Evolutionary conservation across 192 early-diverging fungal genomes (phyloP), one percentile per base, ranked within the genome.

Genomic region (Gigaspora rosea): DNA sequence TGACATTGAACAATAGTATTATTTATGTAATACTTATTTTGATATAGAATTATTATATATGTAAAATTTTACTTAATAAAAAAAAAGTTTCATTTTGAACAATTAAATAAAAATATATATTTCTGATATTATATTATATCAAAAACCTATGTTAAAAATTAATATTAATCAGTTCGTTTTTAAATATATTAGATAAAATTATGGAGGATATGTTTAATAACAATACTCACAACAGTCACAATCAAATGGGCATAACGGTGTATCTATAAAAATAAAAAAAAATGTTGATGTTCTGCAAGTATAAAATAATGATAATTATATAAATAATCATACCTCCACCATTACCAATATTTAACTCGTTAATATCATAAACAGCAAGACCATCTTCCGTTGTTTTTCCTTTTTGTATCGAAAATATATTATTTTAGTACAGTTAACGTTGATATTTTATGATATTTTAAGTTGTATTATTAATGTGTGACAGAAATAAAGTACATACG

Each of bases 361-460:
- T 78, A 33, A 80, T 73, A 61, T 78, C 78, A 77, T 79, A 82
- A 5, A 82, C 36, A 12, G 78, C 73, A 72, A 77, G 69, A 33
- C 81, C 81, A 71, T 82, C 81, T 74, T 82, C 81, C 0, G 81
- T 79, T 3, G 56, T 79, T 49, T 76, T 79, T 35, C 71, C 81
- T 82, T 76, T 15, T 67, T 46, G 11, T 15, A 12, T 20, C 18
- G 10, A n/a, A 15, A 9, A 2, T 8, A 56, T 41, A 41, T 41
- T 7, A 41, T 2, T 41, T 46, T n/a, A 56, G n/a, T 18, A 3
- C 27, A n/a, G n/a, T n/a, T n/a, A 27, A 27, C 27, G 27, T 27
- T 27, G 27, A 27, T 27, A 27, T 1, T 27, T 27, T 27, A 27
- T 27, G 27, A 27, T 27, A 27, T 27, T 27, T 35, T 27, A 57